Evolutionary conservation across 371 early-diverging fungal genomes (phyloP), one percentile per base, ranked within the genome.

Genomic region (Apophysomyces trapeziformis): DNA sequence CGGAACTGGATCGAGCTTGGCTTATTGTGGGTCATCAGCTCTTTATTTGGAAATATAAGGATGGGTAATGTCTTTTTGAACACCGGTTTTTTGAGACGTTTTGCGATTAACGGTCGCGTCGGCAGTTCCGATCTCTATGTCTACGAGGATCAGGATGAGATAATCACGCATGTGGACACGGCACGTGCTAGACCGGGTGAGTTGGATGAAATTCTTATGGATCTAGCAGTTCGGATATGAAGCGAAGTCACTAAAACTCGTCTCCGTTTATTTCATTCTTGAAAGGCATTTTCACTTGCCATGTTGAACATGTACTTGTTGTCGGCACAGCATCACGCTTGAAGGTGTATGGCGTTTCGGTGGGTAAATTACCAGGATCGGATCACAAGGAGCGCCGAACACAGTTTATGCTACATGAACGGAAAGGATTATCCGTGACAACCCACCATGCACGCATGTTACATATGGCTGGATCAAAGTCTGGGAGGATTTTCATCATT

Each of bases 71-170:
- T 35, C 11, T 16, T n/a, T 1, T 0, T 26, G 32, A 26, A 26
- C 32, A 26, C 32, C 32, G 32, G 32, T 6, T 1, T 63, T 13
- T 6, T 18, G 16, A n/a, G 13, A 45, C 0, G 13, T 12, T 45
- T 13, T 45, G 16, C 16, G 13, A 6, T 18, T 45, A 13, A 45
- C 13, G 13, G 43, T 7, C 6, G 13, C 46, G 1, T n/a, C 21
- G 13, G 1, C 41, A 86, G 87, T 7, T 73, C 80, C 5, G 85
- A 91, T 58, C 85, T 89, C 65, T 86, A 87, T 63, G 74, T 85
- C 16, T 94, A 87, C 66, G 93, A 92, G 56, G 94, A 93, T 54
- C 92, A 92, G 74, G 94, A 94, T 58, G 94, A 95, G 69, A 76
- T 93, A 60, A 94, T 96, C 57, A 82, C 87, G 39, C 86, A 85